Evolutionary conservation across 176 grass and related monocot species (phyloP).

Genomic region (Bonia amplexicaulis): DNA sequence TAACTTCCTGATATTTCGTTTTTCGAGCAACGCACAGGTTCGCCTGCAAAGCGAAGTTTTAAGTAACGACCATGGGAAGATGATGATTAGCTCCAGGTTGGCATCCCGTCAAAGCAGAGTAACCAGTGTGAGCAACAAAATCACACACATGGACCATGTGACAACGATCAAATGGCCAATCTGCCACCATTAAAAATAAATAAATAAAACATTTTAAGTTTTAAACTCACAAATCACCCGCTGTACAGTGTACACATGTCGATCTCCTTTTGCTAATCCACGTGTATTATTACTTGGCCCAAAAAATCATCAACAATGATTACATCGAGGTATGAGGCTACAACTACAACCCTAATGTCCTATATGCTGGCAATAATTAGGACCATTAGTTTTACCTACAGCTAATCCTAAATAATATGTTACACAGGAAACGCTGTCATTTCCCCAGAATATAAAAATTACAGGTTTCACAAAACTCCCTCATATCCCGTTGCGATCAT

Average conservation of each 20-base stretch:
- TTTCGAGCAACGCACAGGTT: background rate
- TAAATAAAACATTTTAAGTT: background rate
- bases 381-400: constrained; percentile 41
- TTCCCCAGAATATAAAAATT: constrained; percentile 19
- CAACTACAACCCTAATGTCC: constrained; percentile 31
- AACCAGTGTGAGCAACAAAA: background rate
- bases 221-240: background rate
- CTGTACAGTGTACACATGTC: background rate
- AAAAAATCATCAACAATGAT: constrained; percentile 24
- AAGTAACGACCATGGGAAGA: background rate
- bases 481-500: background rate
- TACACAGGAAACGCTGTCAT: constrained; percentile 36
- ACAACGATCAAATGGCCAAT: background rate
- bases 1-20: background rate
- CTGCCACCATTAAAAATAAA: background rate
- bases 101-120: background rate
- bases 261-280: background rate
- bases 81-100: background rate
- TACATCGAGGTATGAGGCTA: constrained; percentile 25
- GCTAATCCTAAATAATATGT: constrained; percentile 41
- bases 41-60: background rate
- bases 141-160: background rate
- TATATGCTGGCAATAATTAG: constrained; percentile 21
- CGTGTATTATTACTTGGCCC: constrained; percentile 20
- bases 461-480: constrained; percentile 24